phyloP scores from a whole-genome alignment of 2,329 filamentous ascomycete species.

The Pseudogymnoascus destructans region DNA sequence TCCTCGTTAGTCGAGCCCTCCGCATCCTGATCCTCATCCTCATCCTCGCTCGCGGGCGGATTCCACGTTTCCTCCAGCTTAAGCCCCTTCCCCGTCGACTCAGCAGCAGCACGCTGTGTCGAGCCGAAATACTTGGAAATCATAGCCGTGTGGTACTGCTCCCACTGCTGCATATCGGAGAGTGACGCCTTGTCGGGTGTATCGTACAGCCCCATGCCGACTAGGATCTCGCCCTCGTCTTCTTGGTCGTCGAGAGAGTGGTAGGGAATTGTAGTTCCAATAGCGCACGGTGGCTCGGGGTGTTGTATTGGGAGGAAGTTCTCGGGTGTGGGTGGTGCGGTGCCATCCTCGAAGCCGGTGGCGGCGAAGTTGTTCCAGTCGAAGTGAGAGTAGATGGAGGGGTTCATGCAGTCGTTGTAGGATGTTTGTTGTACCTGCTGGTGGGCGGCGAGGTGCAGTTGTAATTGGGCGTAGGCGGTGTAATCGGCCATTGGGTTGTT shows the following conservation, averaged over 20 bases:
- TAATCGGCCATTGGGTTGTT: not conserved
- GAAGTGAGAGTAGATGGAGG: slow-evolving; percentile 24
- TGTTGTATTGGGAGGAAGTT: slow-evolving; percentile 41
- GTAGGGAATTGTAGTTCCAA: slow-evolving; percentile 38
- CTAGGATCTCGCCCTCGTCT: slow-evolving; percentile 53
- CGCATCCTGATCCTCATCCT: slow-evolving; percentile 33
- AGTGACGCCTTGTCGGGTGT: slow-evolving; percentile 43
- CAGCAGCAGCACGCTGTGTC: slow-evolving; percentile 31
- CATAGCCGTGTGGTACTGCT: slow-evolving; percentile 40
- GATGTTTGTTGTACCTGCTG: slow-evolving; percentile 12
- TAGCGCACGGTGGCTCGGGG: slow-evolving; percentile 31
- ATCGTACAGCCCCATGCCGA: slow-evolving; percentile 77
- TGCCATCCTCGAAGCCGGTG: slow-evolving; percentile 32
- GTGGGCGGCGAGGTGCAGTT: slow-evolving; percentile 13
- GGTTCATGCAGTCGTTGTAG: slow-evolving; percentile 16
- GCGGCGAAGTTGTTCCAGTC: slow-evolving; percentile 36
- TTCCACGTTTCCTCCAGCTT: slow-evolving; percentile 75
- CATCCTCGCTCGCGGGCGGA: slow-evolving; percentile 49
- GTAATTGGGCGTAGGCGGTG: slow-evolving; percentile 13
- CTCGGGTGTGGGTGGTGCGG: slow-evolving; percentile 46
- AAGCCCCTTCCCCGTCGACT: slow-evolving; percentile 53
- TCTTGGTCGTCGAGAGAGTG: slow-evolving; percentile 41
- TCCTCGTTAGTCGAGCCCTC: slow-evolving; percentile 22
- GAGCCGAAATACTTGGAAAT: slow-evolving; percentile 42
- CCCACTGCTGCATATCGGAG: slow-evolving; percentile 34